A percentile compares a stretch with the other conserved stretches of the same genome.
phyloP scores from a whole-genome alignment of 495 filamentous ascomycete species.

The Trichoderma gamsii region DNA sequence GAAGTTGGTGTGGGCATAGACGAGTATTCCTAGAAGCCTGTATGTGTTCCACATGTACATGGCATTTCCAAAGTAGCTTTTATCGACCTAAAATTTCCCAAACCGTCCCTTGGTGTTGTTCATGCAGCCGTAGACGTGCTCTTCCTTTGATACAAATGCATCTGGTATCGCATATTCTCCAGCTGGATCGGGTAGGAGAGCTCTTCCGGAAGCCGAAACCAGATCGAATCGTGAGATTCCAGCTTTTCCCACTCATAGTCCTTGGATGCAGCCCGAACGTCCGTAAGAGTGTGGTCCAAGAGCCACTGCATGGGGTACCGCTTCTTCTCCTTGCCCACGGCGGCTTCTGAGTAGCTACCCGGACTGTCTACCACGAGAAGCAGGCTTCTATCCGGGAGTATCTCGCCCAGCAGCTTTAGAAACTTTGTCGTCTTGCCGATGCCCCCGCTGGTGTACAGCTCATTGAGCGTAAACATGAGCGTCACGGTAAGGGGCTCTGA shows the following conservation, averaged over 20 bases:
- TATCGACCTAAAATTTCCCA: background rate
- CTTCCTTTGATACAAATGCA: slow-evolving; percentile 62
- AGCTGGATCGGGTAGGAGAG: slow-evolving; percentile 76
- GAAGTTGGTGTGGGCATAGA: slow-evolving; percentile 82
- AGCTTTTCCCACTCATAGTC: slow-evolving; percentile 62
- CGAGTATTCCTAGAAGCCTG: background rate
- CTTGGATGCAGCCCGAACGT: slow-evolving; percentile 17
- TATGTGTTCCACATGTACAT: background rate
- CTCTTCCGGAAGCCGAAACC: slow-evolving; percentile 68
- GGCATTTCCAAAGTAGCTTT: background rate
- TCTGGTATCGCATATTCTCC: slow-evolving; percentile 92
- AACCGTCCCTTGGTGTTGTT: background rate
- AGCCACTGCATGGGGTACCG: slow-evolving; percentile 92
- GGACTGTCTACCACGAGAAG: slow-evolving; percentile 89
- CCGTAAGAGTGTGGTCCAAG: slow-evolving; percentile 72
- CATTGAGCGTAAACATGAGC: slow-evolving; percentile 92
- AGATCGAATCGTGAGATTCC: slow-evolving; percentile 64
- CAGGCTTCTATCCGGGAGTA: slow-evolving; percentile 51
- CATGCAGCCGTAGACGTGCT: background rate
- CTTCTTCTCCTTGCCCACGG: slow-evolving; percentile 54
- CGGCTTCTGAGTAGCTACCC: slow-evolving; percentile 80
- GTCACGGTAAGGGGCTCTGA: slow-evolving; percentile 54
- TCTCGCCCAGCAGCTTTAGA: slow-evolving; percentile 56
- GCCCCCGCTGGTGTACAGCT: slow-evolving; percentile 73
- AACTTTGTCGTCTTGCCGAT: slow-evolving; percentile 67